Evolutionary conservation across 169 alveolate species (phyloP).

Genomic region (Plasmodium malariae): DNA sequence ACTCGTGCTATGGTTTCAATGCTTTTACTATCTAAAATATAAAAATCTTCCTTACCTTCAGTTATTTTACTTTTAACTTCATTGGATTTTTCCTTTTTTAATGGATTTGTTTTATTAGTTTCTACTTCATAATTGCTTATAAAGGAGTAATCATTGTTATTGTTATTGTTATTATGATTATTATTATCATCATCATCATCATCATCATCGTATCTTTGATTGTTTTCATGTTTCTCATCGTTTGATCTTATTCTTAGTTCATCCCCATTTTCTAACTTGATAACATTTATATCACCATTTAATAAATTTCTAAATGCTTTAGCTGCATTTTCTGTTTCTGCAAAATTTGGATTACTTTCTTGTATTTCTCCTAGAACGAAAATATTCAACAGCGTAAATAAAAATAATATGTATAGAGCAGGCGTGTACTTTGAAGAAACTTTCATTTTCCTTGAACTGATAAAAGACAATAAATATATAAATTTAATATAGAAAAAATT

Average conservation of each 20-base stretch:
- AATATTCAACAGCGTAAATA: conserved; percentile 12
- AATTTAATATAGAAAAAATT: conserved; percentile 1
- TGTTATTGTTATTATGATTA: too few species aligned
- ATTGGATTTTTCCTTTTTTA: conserved; percentile 14
- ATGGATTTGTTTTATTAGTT: neutral
- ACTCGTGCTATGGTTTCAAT: conserved; percentile 34
- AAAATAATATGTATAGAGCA: conserved; percentile 15
- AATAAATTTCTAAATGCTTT: conserved; percentile 59
- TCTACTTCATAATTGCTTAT: conserved; percentile 40
- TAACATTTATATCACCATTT: conserved; percentile 61
- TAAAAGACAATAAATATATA: conserved; percentile 19
- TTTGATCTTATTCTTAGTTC: conserved; percentile 38
- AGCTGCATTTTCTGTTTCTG: conserved; percentile 76
- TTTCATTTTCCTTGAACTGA: conserved; percentile 39
- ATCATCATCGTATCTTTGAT: neutral
- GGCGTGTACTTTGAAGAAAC: neutral
- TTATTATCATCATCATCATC: too few species aligned
- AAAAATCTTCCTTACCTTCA: conserved; percentile 34
- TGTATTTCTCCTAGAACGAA: conserved; percentile 1
- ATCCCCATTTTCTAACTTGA: conserved; percentile 72
- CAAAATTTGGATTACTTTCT: conserved; percentile 22
- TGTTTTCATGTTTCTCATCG: conserved; percentile 9
- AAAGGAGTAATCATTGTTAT: conserved; percentile 35
- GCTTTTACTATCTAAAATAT: conserved; percentile 26
- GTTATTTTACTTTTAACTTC: neutral